Evolutionary conservation across 2,329 filamentous ascomycete species (phyloP), one percentile per base, ranked within the genome.

Genomic region (Aspergillus sp.): DNA sequence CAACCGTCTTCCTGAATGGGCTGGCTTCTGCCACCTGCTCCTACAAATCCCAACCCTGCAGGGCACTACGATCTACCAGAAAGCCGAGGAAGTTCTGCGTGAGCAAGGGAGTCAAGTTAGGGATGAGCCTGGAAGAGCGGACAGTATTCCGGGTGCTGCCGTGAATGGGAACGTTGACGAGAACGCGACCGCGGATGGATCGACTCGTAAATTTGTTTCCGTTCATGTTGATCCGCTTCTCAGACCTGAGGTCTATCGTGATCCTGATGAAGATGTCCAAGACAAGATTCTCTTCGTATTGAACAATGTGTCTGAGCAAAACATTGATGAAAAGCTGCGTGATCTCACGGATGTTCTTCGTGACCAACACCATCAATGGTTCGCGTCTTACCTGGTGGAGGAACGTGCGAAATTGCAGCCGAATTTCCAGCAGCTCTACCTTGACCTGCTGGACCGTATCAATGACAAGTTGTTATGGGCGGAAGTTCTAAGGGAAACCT

Each of bases 401-500:
- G 91, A 97, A 73, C 91, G 96, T 49, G 96, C 94, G 32, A 98
- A 97, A 77, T 89, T 96, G 82, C 94, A 99, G 73, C 93, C 94
- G 5, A 99, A 99, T 75, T 98, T 96, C 71, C 95, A 99, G 68
- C 85, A 90, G 61, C 86, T 99, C 21, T 99, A 99, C 73, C 84
- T 98, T 53, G 91, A 96, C 68, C 85, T 99, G 54, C 85, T 99
- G 62, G 89, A 89, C 58, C 85, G 92, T 36, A 91, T 98, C 67
- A 86, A 91, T 66, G 88, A 95, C 73, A 90, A 86, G 71, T 78
- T 84, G 8, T 81, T 99, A 1, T 96, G 92, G 90, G 83, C 87
- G 2, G 92, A 98, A 73, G 89, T 98, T n/a, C 81, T 98, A 32
- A 86, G 94, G 51, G 93, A 98, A 78, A 98, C 95, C 0, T 98